A percentile compares a stretch with the other conserved stretches of the same genome.
phyloP scores from a whole-genome alignment of 805 yeast genomes.

The Priceomyces haplophilus region DNA sequence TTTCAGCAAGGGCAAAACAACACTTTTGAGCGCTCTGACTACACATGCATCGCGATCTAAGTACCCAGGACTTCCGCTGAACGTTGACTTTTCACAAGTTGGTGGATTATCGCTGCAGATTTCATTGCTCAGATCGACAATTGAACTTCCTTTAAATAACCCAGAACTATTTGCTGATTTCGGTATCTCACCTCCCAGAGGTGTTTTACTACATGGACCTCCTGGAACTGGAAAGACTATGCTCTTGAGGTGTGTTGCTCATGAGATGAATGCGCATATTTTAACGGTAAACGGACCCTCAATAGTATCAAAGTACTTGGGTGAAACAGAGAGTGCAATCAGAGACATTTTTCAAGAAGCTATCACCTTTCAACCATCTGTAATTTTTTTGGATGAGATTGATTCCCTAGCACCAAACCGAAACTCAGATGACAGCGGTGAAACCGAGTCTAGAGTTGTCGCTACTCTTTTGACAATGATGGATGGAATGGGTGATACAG shows the following conservation, averaged over 20 bases:
- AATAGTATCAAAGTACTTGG: conserved; percentile 86
- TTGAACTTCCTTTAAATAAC: conserved; percentile 75
- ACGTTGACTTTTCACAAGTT: conserved; percentile 49
- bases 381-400: conserved; percentile 87
- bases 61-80: conserved; percentile 45
- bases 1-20: conserved; percentile 24
- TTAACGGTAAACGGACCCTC: conserved; percentile 87
- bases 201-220: conserved; percentile 91
- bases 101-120: conserved; percentile 80
- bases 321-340: conserved; percentile 89
- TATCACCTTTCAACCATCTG: conserved; percentile 76
- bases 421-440: conserved; percentile 81
- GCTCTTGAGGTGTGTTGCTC: conserved; percentile 78
- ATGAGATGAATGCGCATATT: conserved; percentile 77
- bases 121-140: conserved; percentile 55
- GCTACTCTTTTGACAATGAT: conserved; percentile 80
- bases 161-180: conserved; percentile 77
- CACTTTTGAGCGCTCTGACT: neutral
- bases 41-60: conserved; percentile 20
- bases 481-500: conserved; percentile 71
- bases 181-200: conserved; percentile 91
- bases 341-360: conserved; percentile 85
- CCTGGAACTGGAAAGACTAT: conserved; percentile 97
- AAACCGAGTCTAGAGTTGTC: conserved; percentile 85
- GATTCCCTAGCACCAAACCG: conserved; percentile 89